These are phyloP conservation scores for Saccharomycopsis lassenensis DNA, from an alignment of 805 yeast species.

Conservation along the genomic window DNA sequence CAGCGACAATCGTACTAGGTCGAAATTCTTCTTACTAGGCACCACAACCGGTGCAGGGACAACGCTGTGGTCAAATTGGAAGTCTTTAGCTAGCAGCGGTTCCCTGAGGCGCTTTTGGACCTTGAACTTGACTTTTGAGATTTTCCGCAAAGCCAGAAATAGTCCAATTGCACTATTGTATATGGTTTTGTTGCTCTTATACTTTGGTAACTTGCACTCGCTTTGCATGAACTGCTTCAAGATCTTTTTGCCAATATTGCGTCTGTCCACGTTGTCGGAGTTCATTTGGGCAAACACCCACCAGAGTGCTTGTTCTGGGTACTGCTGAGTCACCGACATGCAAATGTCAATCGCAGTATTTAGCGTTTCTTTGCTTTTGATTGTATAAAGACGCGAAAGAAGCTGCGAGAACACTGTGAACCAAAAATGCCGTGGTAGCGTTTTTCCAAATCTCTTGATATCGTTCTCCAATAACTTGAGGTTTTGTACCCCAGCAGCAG, in stretches of 20 bases:
- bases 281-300: conserved; percentile 59
- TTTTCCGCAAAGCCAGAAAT: conserved; percentile 22
- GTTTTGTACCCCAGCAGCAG: neutral
- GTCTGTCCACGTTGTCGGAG: conserved; percentile 40
- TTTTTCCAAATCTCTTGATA: too few species aligned
- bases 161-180: conserved; percentile 21
- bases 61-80: conserved; percentile 30
- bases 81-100: conserved; percentile 28
- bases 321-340: conserved; percentile 42
- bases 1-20: conserved; percentile 48
- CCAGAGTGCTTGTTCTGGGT: conserved; percentile 86
- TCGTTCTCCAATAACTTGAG: conserved; percentile 10
- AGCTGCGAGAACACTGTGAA: conserved; percentile 80
- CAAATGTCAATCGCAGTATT: conserved; percentile 54
- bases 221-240: conserved; percentile 6
- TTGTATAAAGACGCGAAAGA: conserved; percentile 64
- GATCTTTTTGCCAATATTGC: conserved; percentile 10
- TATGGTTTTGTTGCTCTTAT: conserved; percentile 18
- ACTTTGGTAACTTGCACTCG: conserved; percentile 12
- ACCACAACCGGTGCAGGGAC: conserved; percentile 50
- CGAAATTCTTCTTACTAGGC: conserved; percentile 64
- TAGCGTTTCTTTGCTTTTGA: too few species aligned
- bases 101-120: conserved; percentile 12
- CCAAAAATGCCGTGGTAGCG: conserved; percentile 56
- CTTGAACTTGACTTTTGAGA: conserved; percentile 20